These are phyloP conservation scores for Hypoxylon sp. DNA, from an alignment of 2,329 filamentous ascomycete genomes.

Conservation along the genomic window DNA sequence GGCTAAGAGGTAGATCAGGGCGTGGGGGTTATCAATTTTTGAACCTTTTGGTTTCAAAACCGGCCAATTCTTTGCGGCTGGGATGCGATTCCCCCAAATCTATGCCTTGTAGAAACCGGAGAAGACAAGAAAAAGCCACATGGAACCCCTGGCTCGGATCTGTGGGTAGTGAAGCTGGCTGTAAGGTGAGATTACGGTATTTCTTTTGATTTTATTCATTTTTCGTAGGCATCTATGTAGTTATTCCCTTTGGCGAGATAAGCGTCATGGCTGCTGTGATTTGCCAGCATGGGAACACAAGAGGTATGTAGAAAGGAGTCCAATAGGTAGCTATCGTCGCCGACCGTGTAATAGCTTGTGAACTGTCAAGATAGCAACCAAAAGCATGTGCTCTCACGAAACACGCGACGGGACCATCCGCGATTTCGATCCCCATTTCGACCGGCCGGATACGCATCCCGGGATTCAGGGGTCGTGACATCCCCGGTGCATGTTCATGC, in stretches of 20 bases:
- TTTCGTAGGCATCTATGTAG: too few relatives aligned
- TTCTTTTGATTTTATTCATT: slow-evolving; percentile 2
- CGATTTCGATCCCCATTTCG: slow-evolving; percentile 14
- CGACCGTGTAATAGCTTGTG: slow-evolving; percentile 14
- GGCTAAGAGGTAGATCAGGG: slow-evolving; percentile 1
- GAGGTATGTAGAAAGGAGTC: slow-evolving; percentile 8
- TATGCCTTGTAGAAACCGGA: too few relatives aligned
- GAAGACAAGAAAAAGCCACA: slow-evolving; percentile 20
- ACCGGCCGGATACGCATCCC: slow-evolving; percentile 27
- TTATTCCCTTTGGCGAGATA: slow-evolving; percentile 16
- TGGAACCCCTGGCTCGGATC: slow-evolving; percentile 8
- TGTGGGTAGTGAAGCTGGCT: slow-evolving; percentile 2
- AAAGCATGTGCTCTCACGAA: slow-evolving; percentile 11
- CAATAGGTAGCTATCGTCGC: slow-evolving; percentile 16
- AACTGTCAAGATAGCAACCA: slow-evolving; percentile 11
- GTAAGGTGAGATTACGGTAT: background rate
- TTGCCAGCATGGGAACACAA: background rate
- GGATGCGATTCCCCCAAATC: slow-evolving; percentile 8
- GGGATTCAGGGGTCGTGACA: slow-evolving; percentile 21
- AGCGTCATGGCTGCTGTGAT: slow-evolving; percentile 5
- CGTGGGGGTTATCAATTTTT: slow-evolving; percentile 22
- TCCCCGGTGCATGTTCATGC: slow-evolving; percentile 16
- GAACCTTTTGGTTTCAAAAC: too few relatives aligned
- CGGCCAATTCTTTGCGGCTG: slow-evolving; percentile 7
- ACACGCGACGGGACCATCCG: slow-evolving; percentile 32